Base-by-base conservation (phyloP, 2,329 filamentous ascomycete species). In the Aspergillus candidus region DNA sequence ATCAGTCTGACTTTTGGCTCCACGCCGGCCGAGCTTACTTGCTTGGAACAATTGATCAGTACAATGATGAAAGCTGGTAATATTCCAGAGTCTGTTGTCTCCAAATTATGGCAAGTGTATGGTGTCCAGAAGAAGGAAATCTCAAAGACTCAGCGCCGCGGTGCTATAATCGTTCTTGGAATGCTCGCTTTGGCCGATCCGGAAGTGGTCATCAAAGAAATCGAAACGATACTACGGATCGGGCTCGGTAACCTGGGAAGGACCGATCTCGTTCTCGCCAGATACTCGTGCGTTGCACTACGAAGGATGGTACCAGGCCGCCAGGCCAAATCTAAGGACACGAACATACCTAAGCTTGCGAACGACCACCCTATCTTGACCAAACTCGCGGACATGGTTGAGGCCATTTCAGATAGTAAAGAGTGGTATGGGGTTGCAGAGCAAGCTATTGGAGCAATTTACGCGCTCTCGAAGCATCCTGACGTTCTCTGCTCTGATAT, bases 61-160 rank as follows among this genome's bases (percentile, higher is more conserved):
- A 97, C 89, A 0, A 98, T 98, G 93, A 95, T 96, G 88, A 94
- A 90, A 68, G 83, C 84, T 32, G 88, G 88, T 11, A 79, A 90
- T 64, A 83, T 98, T 50, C 84, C 87, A 2, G 88, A 94, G 14
- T 73, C 85, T 1, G 91, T 98, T 39, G 78, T 97, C 38, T 78
- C 85, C 41, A 98, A 97, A 71, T 74, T 98, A 5, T 98, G 94
- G 93, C 89, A 95, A 60, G 90, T 98, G 3, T 98, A 98, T 60
- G 88, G 91, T 32, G 84, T 96, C 35, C 90, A 95, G 61, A 93
- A 84, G 70, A 83, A 87, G 49, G 90, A 96, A 46, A 96, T 96
- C 35, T 97, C 93, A 1, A 85, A 83, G 57, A 91, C 83, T 2
- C 93, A 97, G 66, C 80, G 93, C 50, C 80, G 93, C 35, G 93